Conservation (phyloP, 2,329 filamentous ascomycete species). For the Fusarium lyarnte region DNA sequence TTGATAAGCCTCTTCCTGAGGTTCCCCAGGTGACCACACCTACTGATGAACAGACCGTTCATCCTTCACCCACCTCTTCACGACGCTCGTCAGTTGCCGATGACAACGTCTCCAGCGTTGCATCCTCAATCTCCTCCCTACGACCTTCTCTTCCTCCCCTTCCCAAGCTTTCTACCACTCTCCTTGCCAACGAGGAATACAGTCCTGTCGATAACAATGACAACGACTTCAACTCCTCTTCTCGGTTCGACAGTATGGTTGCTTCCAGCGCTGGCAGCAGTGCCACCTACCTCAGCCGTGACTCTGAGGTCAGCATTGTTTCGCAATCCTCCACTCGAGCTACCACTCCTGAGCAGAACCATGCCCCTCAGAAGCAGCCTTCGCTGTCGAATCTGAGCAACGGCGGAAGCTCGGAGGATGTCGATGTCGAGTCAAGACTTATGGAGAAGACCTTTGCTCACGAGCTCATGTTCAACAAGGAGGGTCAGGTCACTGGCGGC, state of each 20-base stretch:
- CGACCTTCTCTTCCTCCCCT: slow-evolving; percentile 64
- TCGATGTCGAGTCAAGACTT: slow-evolving; percentile 82
- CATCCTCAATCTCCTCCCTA: slow-evolving; percentile 59
- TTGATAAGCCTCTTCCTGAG: slow-evolving; percentile 75
- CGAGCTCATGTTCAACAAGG: slow-evolving; percentile 92
- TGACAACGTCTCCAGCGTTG: slow-evolving; percentile 54
- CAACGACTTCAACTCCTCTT: slow-evolving; percentile 60
- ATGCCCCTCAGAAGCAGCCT: slow-evolving; percentile 65
- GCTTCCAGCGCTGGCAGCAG: slow-evolving; percentile 81
- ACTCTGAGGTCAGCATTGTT: slow-evolving; percentile 81
- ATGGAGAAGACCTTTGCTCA: slow-evolving; percentile 92
- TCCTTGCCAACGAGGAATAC: slow-evolving; percentile 59
- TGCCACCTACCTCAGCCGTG: slow-evolving; percentile 80
- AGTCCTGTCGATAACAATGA: slow-evolving; percentile 61
- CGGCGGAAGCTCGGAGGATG: slow-evolving; percentile 75
- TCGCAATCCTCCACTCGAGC: slow-evolving; percentile 88
- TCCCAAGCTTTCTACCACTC: slow-evolving; percentile 64
- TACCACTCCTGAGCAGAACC: slow-evolving; percentile 79
- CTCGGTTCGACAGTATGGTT: slow-evolving; percentile 74
- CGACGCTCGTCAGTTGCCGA: slow-evolving; percentile 56
- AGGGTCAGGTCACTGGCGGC: slow-evolving; percentile 92
- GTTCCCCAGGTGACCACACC: slow-evolving; percentile 65
- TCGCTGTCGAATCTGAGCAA: slow-evolving; percentile 76
- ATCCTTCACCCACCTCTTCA: slow-evolving; percentile 51
- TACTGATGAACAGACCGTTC: slow-evolving; percentile 43